Conservation (phyloP, 352 stramenopile genomes). For the Phytophthora cactorum region DNA sequence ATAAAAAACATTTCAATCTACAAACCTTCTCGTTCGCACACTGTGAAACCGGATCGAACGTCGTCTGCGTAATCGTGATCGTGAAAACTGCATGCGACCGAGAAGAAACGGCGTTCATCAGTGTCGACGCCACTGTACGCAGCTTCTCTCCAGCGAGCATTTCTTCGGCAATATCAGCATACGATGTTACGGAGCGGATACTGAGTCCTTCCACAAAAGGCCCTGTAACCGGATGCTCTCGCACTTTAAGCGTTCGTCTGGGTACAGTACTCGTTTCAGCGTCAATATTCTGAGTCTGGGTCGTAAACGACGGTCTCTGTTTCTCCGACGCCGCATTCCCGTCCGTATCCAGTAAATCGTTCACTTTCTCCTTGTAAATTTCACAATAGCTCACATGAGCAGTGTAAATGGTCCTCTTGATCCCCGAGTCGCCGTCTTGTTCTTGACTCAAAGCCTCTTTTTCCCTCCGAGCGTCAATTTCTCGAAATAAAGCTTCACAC, state of each 20-base stretch:
- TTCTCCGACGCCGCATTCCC: constrained; percentile 20
- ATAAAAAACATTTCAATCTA: neutral
- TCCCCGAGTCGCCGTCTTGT: constrained; percentile 10
- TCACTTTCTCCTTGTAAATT: constrained; percentile 91
- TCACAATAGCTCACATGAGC: constrained; percentile 79
- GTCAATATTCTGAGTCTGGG: constrained; percentile 18
- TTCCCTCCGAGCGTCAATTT: constrained; percentile 57
- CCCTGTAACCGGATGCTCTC: constrained; percentile 83
- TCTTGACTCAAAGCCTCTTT: constrained; percentile 30
- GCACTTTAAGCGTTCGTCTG: constrained; percentile 62
- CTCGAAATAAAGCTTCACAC: constrained; percentile 78
- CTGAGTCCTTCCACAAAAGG: constrained; percentile 87
- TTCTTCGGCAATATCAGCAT: constrained; percentile 82
- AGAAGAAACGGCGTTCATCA: constrained; percentile 97
- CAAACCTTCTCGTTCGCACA: constrained; percentile 70
- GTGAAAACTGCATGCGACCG: constrained; percentile 98
- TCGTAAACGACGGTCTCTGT: constrained; percentile 34
- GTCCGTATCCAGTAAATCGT: constrained; percentile 72
- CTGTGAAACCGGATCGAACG: constrained; percentile 64
- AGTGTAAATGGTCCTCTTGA: constrained; percentile 51
- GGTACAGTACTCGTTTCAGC: constrained; percentile 6
- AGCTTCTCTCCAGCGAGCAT: constrained; percentile 94
- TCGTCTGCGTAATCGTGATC: constrained; percentile 91
- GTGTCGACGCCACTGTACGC: constrained; percentile 92
- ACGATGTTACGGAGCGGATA: constrained; percentile 68